Evolutionary conservation across 768 basidiomycete genomes (phyloP), one percentile per base, ranked within the genome.

Genomic region (Pleurotus tuoliensis): DNA sequence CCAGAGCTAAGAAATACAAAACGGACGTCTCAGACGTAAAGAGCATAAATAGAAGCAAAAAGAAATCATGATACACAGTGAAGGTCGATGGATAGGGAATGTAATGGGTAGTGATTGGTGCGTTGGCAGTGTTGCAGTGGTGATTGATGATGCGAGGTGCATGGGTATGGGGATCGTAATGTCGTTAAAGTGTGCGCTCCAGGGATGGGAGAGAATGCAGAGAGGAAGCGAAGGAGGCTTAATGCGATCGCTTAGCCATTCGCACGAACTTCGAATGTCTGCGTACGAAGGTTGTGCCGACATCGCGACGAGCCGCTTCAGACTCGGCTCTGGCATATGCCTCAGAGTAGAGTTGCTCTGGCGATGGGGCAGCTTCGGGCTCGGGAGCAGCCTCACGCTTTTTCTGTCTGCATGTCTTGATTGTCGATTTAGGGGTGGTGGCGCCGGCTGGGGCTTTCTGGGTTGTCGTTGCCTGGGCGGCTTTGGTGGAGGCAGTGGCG

Each of bases 191-290:
- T 25, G 16, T 22, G 49, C 34, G 49, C 11, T 16, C 16, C 16
- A 38, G 34, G 30, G 24, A 5, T 16, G 30, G 20, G 24, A 15
- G 39, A 20, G 20, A 30, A 30, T 20, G 27, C 25, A 6, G 12
- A n/a, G 27, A 27, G 38, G 41, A 39, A 22, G 15, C 30, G 49
- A 24, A n/a, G n/a, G 27, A 41, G n/a, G 16, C 37, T 53, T 53
- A 53, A 25, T 53, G 51, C 51, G 51, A 53, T 16, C 51, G 51
- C 24, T 16, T 53, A 1, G 37, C 27, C 51, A 53, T 16, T 18
- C 51, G 51, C 11, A 53, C 39, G 39, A 53, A 53, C 51, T 53
- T 53, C 38, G 51, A 53, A 41, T 53, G 51, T 15, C 51, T 39
- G 39, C 51, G 51, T 9, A 24, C 51, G 24, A 53, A 40, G 39